These are phyloP conservation scores for Neonectria sp. DNA, from an alignment of 2,329 filamentous ascomycete species.

Conservation along the genomic window DNA sequence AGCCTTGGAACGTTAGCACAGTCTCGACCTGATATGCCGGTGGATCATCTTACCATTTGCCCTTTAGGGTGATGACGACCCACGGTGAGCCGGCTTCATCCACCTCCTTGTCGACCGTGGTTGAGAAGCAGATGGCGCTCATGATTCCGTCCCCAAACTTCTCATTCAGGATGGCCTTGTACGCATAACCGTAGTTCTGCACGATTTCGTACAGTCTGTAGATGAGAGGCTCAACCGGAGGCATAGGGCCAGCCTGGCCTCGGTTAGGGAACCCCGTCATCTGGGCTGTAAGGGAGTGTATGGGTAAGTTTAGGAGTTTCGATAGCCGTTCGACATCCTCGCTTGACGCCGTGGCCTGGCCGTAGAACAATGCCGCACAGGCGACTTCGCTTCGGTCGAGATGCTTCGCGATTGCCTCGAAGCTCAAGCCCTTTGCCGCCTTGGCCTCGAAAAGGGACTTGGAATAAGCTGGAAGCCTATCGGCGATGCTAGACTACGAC, in stretches of 20 bases:
- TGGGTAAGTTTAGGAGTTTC: constrained; percentile 73
- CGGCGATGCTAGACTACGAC: constrained; percentile 73
- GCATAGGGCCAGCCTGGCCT: constrained; percentile 70
- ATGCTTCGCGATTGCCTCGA: constrained; percentile 81
- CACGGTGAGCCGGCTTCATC: constrained; percentile 86
- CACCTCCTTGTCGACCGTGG: constrained; percentile 93
- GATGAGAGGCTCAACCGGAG: constrained; percentile 66
- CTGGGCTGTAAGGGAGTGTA: constrained; percentile 70
- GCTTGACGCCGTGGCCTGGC: constrained; percentile 80
- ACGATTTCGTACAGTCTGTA: constrained; percentile 95
- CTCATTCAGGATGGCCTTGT: constrained; percentile 96
- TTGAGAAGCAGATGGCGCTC: constrained; percentile 94
- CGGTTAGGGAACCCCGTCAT: constrained; percentile 85
- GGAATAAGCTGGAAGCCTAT: constrained; percentile 79
- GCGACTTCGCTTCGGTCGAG: constrained; percentile 88
- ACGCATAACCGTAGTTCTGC: constrained; percentile 97
- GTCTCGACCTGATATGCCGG: neutral
- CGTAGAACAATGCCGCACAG: constrained; percentile 91
- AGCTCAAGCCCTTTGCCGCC: constrained; percentile 80
- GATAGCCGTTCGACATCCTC: constrained; percentile 79
- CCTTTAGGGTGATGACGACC: constrained; percentile 87
- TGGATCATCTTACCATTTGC: constrained; percentile 79
- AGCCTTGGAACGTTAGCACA: constrained; percentile 45
- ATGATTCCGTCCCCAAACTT: constrained; percentile 97
- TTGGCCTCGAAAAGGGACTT: constrained; percentile 81